Percentiles rank a stretch among this genome's conserved stretches.
Evolutionary conservation across 768 basidiomycete species (phyloP).

Genomic region (Tricholoma hemisulphureum): DNA sequence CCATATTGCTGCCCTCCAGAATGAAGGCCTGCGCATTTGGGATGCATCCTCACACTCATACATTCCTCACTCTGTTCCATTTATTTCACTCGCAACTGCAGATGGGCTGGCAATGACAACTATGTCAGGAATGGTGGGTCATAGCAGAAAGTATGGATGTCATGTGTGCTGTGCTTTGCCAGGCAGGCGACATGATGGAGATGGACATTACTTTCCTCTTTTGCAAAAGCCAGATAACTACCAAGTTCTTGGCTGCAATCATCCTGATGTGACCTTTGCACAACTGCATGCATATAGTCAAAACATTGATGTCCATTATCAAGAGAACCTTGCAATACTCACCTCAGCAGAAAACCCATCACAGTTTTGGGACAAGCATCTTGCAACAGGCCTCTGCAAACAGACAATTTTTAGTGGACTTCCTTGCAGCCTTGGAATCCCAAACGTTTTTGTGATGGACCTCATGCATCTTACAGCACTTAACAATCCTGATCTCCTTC

Average conservation of each 20-base stretch:
- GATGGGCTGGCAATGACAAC: not conserved
- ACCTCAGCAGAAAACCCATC: not conserved
- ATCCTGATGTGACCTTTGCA: conserved; percentile 20
- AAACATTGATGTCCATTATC: not conserved
- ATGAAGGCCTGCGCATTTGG: conserved; percentile 33
- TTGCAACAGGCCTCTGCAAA: not conserved
- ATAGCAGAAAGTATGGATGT: not conserved
- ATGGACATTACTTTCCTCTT: conserved; percentile 17
- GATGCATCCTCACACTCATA: conserved; percentile 17
- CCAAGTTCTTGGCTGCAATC: conserved; percentile 10
- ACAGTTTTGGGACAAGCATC: not conserved
- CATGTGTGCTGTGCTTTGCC: not conserved
- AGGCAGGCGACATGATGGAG: conserved; percentile 14
- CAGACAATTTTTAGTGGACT: not conserved
- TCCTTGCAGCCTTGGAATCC: conserved; percentile 7
- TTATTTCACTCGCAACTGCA: conserved; percentile 18
- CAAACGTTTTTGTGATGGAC: not conserved
- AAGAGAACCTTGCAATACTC: conserved; percentile 4
- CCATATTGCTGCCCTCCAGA: too few relatives aligned
- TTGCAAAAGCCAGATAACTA: not conserved
- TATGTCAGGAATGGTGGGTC: not conserved
- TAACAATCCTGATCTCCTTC: not conserved
- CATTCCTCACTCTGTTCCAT: conserved; percentile 16
- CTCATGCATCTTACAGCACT: not conserved
- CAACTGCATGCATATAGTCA: conserved; percentile 4